Base-by-base conservation (phyloP, 495 filamentous ascomycete genomes). In the Staphylotrichum longicolle region DNA sequence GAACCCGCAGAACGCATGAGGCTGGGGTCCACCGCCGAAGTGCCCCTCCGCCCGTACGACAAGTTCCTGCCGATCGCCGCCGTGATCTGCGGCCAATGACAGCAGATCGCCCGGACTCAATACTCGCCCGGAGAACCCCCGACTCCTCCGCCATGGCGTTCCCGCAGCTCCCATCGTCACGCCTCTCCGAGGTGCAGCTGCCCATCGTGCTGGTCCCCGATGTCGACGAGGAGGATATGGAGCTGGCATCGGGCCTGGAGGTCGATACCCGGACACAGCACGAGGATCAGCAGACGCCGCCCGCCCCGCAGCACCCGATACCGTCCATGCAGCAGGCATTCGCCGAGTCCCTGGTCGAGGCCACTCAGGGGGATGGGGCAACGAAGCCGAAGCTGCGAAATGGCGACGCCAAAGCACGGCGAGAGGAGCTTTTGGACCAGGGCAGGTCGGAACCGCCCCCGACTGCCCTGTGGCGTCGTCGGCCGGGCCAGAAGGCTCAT, bases 311-410 rank as follows among this genome's bases (percentile, higher is more conserved):
- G 12, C 68, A 78, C 74, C 94, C 94, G 3, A 88, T 98, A 58
- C 74, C 86, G 14, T 84, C 85, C 54, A 89, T 98, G 81, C 94
- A 97, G 69, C 89, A 85, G 52, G 90, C 94, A 51, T 97, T 98
- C 69, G 89, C 93, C 69, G 94, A 98, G 74, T 96, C 92, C 3
- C 88, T 98, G 56, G 63, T 83, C 33, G 92, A 96, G 67, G 85
- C 88, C 20, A 82, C 84, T 9, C 72, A 76, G 10, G 69, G 77
- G 30, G 75, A 74, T 14, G 75, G 70, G 33, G 62, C 74, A 5
- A 63, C 70, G 30, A 78, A 80, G 55, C 81, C 82, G 60, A 78
- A 83, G 45, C 74, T 85, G 5, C 78, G 80, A 33, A 79, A 81
- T 45, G 88, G 74, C 9, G 73, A 88, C 70, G 84, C 88, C 12